Evolutionary conservation across 2,329 filamentous ascomycete species (phyloP), one percentile per base, ranked within the genome.

Genomic region (Ophiostoma novo-ulmi): DNA sequence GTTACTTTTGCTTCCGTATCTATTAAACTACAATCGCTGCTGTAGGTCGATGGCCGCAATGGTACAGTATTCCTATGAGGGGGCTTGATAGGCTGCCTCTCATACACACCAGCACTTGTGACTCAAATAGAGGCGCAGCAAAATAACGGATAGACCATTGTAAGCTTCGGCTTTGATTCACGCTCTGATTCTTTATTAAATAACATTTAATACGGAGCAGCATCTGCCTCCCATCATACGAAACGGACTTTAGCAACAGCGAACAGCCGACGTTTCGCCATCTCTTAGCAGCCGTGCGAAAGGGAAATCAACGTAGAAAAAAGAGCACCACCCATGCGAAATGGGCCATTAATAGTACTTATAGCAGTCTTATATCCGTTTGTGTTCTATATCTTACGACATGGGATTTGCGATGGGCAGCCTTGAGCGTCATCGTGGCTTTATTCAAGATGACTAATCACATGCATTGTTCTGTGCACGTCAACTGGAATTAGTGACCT

Each of bases 11-110:
- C 44, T n/a, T 48, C 44, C 44, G 44, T n/a, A 7, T n/a, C 44
- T 48, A 20, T 8, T 48, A 31, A 31, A 31, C 31, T 31, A 31
- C 31, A 31, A 31, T 31, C 3, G 3, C 31, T 31, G 31, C 31
- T 31, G 31, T 31, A 31, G 31, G 17, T 48, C 17, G 17, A 20
- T 20, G 1, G 17, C 8, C 44, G 17, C 17, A 48, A n/a, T 48
- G 6, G 44, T 17, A 20, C 44, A 48, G 44, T 48, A 48, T 20
- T 17, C 20, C 44, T 48, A 63, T 63, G 58, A 63, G 26, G 58
- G 26, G 58, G 58, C 58, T 63, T 63, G 58, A 31, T 63, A 35
- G 58, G 22, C 22, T 58, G 52, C 52, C 52, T 58, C 52, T n/a
- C 52, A 5, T 58, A 31, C 31, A 31, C n/a, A 26, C 11, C 52